Conservation (phyloP, 1,139 yeast genomes). For the Geotrichum siamense region DNA sequence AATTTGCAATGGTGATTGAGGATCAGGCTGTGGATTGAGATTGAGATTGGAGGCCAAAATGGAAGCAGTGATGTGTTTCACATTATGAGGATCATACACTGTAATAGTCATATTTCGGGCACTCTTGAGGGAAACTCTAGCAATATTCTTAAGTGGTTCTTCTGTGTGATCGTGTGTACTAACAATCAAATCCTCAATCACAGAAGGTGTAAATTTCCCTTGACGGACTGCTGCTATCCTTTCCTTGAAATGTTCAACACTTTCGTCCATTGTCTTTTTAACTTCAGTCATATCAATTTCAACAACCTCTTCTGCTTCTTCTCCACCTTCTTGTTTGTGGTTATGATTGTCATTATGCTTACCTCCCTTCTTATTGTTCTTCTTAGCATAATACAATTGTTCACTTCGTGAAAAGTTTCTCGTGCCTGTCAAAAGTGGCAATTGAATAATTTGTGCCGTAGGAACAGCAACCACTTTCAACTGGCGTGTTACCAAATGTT, state of each 20-base stretch:
- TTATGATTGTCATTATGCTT: background rate
- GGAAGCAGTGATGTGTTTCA: conserved; percentile 61
- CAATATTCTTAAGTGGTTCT: conserved; percentile 52
- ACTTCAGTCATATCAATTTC: conserved; percentile 31
- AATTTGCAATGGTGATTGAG: conserved; percentile 56
- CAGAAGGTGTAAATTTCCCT: conserved; percentile 59
- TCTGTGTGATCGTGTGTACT: conserved; percentile 42
- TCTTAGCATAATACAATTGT: no score
- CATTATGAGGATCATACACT: conserved; percentile 72
- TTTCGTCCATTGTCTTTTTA: conserved; percentile 42
- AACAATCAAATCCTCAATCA: conserved; percentile 56
- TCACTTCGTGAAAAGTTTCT: no score
- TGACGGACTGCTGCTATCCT: conserved; percentile 54
- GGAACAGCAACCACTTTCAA: no score
- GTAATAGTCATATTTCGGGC: conserved; percentile 59
- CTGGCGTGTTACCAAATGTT: no score
- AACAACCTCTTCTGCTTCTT: background rate
- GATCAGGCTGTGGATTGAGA: conserved; percentile 71
- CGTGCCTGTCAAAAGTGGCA: no score
- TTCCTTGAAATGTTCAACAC: conserved; percentile 49
- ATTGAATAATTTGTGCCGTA: no score
- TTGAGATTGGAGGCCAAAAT: conserved; percentile 63
- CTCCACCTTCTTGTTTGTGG: background rate
- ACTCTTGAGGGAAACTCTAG: conserved; percentile 71
- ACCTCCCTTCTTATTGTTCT: conserved; percentile 13